Conservation (phyloP, 352 stramenopile species). For the Phytophthora citricola region DNA sequence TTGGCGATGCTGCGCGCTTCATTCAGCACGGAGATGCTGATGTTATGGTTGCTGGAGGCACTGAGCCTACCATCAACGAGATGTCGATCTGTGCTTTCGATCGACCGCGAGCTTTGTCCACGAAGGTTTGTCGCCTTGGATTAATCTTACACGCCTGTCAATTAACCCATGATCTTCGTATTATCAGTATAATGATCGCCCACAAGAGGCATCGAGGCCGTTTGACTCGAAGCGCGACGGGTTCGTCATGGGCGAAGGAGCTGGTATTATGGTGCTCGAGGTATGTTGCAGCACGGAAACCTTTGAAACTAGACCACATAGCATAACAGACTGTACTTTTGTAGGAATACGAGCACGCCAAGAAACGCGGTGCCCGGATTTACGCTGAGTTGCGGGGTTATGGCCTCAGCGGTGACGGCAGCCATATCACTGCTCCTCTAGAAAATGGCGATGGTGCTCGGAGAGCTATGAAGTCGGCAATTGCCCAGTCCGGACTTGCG, state of each 20-base stretch:
- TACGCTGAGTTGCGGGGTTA: slow-evolving; percentile 95
- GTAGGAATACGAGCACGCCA: slow-evolving; percentile 90
- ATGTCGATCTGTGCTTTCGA: slow-evolving; percentile 95
- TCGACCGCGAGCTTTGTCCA: slow-evolving; percentile 93
- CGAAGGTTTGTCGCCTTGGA: slow-evolving; percentile 47
- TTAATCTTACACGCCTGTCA: too few relatives aligned
- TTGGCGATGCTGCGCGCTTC: slow-evolving; percentile 93
- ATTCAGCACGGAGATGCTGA: slow-evolving; percentile 89
- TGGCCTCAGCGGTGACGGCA: slow-evolving; percentile 94
- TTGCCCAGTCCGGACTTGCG: slow-evolving; percentile 73
- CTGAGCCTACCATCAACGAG: slow-evolving; percentile 93
- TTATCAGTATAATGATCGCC: slow-evolving; percentile 93
- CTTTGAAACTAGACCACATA: too few relatives aligned
- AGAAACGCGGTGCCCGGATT: slow-evolving; percentile 89
- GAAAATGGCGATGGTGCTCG: slow-evolving; percentile 64
- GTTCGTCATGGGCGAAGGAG: slow-evolving; percentile 95
- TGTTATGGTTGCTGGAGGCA: slow-evolving; percentile 95
- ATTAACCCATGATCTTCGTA: background rate
- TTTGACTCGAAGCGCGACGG: slow-evolving; percentile 95
- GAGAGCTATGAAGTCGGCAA: slow-evolving; percentile 91
- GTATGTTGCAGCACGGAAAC: slow-evolving; percentile 2
- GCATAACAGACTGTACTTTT: background rate
- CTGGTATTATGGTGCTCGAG: slow-evolving; percentile 68
- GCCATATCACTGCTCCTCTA: slow-evolving; percentile 87
- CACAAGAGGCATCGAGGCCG: slow-evolving; percentile 87